Conservation (phyloP, 441 rosid genomes). For the Hypseocharis bilobata region DNA sequence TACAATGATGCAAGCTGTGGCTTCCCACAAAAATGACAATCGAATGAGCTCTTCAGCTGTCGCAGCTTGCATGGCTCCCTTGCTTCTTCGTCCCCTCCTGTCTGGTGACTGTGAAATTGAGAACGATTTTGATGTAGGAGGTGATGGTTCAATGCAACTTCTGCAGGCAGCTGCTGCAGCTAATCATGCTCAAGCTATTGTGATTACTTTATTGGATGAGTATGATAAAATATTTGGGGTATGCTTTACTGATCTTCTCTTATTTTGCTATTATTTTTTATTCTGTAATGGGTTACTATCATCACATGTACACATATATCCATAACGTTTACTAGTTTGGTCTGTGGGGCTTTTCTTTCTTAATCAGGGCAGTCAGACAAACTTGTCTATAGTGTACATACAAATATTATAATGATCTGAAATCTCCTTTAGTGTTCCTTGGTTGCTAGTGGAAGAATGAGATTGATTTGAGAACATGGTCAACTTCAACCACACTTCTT, state of each 20-base stretch:
- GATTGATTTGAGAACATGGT: background rate
- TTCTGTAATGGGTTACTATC: background rate
- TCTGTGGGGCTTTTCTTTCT: too few relatives aligned
- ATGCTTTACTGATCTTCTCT: slow-evolving; percentile 26
- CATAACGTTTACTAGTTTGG: too few relatives aligned
- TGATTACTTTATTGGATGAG: slow-evolving; percentile 80
- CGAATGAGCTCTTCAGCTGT: slow-evolving; percentile 96
- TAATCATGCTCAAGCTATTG: slow-evolving; percentile 96
- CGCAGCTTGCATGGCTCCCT: slow-evolving; percentile 99
- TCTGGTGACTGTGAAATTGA: slow-evolving; percentile 93
- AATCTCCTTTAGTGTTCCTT: background rate
- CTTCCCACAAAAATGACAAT: slow-evolving; percentile 64
- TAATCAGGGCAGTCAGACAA: too few relatives aligned
- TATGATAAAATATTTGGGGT: slow-evolving; percentile 81
- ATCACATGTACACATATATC: background rate
- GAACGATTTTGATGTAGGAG: slow-evolving; percentile 74
- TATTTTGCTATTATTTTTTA: background rate
- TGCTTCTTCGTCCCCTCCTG: slow-evolving; percentile 95
- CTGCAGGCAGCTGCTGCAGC: slow-evolving; percentile 99
- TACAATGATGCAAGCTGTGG: slow-evolving; percentile 79
- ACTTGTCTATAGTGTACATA: background rate
- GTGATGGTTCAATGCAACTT: slow-evolving; percentile 87
- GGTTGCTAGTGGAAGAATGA: background rate
- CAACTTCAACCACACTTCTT: too few relatives aligned
- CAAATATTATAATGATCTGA: background rate